A percentile compares a stretch with the other conserved stretches of the same genome.
Evolutionary conservation across 148 eudicot genomes (phyloP).

Genomic region (Camellia sinensis): DNA sequence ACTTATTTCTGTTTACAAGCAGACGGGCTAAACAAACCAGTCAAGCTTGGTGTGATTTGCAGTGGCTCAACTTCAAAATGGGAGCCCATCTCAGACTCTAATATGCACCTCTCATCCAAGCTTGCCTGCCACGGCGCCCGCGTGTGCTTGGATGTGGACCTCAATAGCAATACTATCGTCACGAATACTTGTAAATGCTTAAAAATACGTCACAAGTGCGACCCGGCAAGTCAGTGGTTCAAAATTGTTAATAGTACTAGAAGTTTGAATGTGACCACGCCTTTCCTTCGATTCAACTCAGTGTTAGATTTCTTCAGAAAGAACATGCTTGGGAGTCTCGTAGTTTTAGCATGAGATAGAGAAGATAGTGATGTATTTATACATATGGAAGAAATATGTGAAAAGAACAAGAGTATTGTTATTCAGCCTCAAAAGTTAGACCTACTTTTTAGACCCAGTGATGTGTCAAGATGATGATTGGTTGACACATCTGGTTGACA

Average conservation of each 20-base stretch:
- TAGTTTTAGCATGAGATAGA: not conserved
- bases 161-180: slow-evolving; percentile 32
- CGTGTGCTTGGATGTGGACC: slow-evolving; percentile 70
- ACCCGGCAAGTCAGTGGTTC: slow-evolving; percentile 89
- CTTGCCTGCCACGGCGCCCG: slow-evolving; percentile 20
- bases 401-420: too few relatives aligned
- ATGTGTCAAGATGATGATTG: too few relatives aligned
- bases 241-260: slow-evolving; percentile 58
- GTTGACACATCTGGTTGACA: too few relatives aligned
- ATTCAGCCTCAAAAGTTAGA: too few relatives aligned
- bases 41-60: slow-evolving; percentile 42
- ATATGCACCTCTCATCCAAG: slow-evolving; percentile 67
- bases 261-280: not conserved
- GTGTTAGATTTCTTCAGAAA: slow-evolving; percentile 12
- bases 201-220: slow-evolving; percentile 42
- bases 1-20: slow-evolving; percentile 58
- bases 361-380: too few relatives aligned
- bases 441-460: too few relatives aligned
- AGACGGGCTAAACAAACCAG: slow-evolving; percentile 31
- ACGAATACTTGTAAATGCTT: slow-evolving; percentile 65
- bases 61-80: slow-evolving; percentile 39
- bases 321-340: not conserved
- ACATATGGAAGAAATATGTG: too few relatives aligned
- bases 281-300: not conserved
- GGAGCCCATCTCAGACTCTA: slow-evolving; percentile 65